A percentile compares a stretch with the other conserved stretches of the same genome.
Evolutionary conservation across 345 rosid species (phyloP).

Genomic region (Eucalyptus curtisii): DNA sequence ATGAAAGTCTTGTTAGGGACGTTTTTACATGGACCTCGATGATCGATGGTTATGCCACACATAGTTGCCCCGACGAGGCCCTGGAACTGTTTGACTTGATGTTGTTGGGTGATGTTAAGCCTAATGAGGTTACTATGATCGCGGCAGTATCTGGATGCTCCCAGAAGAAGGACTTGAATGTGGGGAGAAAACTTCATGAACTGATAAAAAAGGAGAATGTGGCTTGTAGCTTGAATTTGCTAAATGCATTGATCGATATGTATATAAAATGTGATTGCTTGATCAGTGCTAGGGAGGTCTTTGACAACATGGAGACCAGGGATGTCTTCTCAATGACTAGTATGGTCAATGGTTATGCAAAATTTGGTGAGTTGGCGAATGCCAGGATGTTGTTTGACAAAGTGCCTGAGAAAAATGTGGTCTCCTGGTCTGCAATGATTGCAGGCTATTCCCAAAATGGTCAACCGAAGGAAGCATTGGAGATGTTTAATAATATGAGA

Average conservation of each 20-base stretch:
- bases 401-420: conserved; percentile 28
- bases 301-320: conserved; percentile 9
- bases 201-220: conserved; percentile 1
- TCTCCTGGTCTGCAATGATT: conserved; percentile 37
- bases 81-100: conserved; percentile 14
- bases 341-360: conserved; percentile 31
- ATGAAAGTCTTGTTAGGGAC: conserved; percentile 18
- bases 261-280: conserved; percentile 27
- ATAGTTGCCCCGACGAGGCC: conserved; percentile 4
- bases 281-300: conserved; percentile 8
- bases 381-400: conserved; percentile 19
- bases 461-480: conserved; percentile 23
- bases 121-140: conserved; percentile 27
- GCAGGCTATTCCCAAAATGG: conserved; percentile 27
- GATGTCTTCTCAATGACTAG: conserved; percentile 43
- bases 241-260: conserved; percentile 22
- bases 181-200: conserved; percentile 12
- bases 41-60: conserved; percentile 17
- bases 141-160: conserved; percentile 24
- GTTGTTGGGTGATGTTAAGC: conserved; percentile 12
- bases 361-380: conserved; percentile 8
- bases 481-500: conserved; percentile 12
- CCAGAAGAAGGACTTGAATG: conserved; percentile 6
- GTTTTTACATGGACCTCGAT: conserved; percentile 34
- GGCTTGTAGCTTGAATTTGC: conserved; percentile 1